Base-by-base conservation (phyloP, 495 filamentous ascomycete genomes). In the Penicillium antarcticum region DNA sequence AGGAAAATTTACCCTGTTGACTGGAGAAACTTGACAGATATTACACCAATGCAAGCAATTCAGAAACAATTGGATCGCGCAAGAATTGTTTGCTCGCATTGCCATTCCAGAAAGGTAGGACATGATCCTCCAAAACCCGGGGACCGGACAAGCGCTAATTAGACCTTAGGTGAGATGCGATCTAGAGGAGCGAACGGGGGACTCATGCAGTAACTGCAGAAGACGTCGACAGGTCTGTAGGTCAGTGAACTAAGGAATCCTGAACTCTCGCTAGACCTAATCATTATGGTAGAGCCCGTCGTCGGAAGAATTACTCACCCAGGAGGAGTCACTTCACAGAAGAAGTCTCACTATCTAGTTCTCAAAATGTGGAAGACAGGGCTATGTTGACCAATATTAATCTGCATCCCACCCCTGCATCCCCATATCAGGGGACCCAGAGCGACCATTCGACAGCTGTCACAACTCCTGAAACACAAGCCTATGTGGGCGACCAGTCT, bases 161-260 rank as follows among this genome's bases (percentile, higher is more conserved):
- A 7, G 7, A 29, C 5, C 1, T 10, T 23, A 53, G 43, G 43
- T 53, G 14, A 37, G 51, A 42, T 53, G 51, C 31, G 51, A 53
- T 33, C 51, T 48, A 19, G 51, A 48, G n/a, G 48, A 44, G 24
- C 51, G 48, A 18, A 23, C 37, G 42, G 35, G 37, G 13, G 38
- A 31, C 5, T 13, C 35, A 18, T 53, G 51, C 43, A 42, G 51
- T 9, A 53, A 53, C n/a, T 53, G 51, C 43, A 47, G 23, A 17
- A 47, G 36, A 23, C 43, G 44, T 18, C 43, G 26, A 6, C 44
- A 42, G 23, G 17, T 21, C 8, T 53, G 51, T 31, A 43, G 43
- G 51, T 48, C 21, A 23, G 4, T 17, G 43, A 47, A 29, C n/a
- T 18, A n/a, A 34, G 12, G 19, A 42, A 12, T 5, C 36, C 21